Evolutionary conservation across 1,139 yeast genomes (phyloP).

Genomic region (Kodamaea fungicola): DNA sequence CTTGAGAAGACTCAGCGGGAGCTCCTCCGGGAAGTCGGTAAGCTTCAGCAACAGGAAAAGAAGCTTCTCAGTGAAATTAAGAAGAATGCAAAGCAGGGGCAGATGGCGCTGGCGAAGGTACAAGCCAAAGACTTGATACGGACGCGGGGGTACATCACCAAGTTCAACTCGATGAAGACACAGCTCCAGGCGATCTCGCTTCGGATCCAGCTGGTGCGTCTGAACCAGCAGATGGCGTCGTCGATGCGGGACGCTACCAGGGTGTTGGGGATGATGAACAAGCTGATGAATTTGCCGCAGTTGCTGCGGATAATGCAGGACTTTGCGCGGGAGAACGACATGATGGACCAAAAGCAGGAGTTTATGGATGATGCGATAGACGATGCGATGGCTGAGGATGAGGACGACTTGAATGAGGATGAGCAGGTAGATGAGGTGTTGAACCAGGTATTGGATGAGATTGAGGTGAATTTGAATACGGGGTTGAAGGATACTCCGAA

Average conservation of each 20-base stretch:
- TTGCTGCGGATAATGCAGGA: constrained; percentile 89
- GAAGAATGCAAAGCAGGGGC: constrained; percentile 87
- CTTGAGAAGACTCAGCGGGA: constrained; percentile 93
- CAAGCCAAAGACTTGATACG: constrained; percentile 94
- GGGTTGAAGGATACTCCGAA: constrained; percentile 68
- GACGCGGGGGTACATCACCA: constrained; percentile 75
- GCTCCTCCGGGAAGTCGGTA: constrained; percentile 78
- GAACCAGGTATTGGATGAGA: constrained; percentile 88
- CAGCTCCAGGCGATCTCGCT: constrained; percentile 92
- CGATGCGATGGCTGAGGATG: constrained; percentile 87
- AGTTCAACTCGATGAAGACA: constrained; percentile 91
- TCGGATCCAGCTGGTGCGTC: constrained; percentile 84
- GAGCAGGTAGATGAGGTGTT: constrained; percentile 94
- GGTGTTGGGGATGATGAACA: constrained; percentile 80
- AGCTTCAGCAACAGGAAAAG: constrained; percentile 89
- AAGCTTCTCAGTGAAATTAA: constrained; percentile 81
- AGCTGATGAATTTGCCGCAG: constrained; percentile 87
- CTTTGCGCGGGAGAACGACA: constrained; percentile 87
- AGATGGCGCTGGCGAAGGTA: constrained; percentile 82
- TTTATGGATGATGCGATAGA: constrained; percentile 98
- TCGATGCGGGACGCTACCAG: constrained; percentile 96
- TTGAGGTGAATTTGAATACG: constrained; percentile 82
- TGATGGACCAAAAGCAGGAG: constrained; percentile 98
- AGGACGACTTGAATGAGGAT: constrained; percentile 60
- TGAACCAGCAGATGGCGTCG: constrained; percentile 92